Conservation (phyloP, 108 stramenopile genomes). For the Nitzschia inconspicua region DNA sequence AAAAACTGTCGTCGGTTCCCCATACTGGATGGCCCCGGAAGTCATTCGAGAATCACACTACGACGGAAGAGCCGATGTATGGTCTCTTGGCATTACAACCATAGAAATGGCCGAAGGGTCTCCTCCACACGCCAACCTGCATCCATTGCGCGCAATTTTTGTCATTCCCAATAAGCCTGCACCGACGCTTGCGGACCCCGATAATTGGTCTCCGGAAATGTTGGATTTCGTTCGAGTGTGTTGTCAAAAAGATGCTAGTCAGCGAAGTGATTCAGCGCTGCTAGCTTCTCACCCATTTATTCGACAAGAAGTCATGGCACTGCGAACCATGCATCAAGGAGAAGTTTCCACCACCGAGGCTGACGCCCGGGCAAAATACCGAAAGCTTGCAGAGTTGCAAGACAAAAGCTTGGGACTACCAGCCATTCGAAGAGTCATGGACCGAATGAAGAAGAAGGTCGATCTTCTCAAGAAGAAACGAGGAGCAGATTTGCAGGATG, state of each 20-base stretch:
- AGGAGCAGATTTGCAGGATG: conserved; percentile 13
- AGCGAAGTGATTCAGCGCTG: conserved; percentile 78
- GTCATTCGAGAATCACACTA: conserved; percentile 94
- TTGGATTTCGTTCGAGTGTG: conserved; percentile 86
- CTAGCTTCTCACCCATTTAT: conserved; percentile 79
- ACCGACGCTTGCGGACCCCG: conserved; percentile 85
- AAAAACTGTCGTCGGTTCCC: conserved; percentile 96
- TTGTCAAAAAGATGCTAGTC: conserved; percentile 83
- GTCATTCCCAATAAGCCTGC: conserved; percentile 87
- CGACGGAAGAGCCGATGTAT: conserved; percentile 97
- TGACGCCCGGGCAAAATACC: conserved; percentile 45
- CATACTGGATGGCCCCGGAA: conserved; percentile 99
- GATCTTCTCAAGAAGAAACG: conserved; percentile 46
- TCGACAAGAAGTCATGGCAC: conserved; percentile 73
- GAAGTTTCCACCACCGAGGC: conserved; percentile 43
- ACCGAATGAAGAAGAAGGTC: conserved; percentile 54
- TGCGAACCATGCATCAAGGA: conserved; percentile 79
- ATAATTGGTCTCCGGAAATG: conserved; percentile 89
- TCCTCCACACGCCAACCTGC: conserved; percentile 95
- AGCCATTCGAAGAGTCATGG: conserved; percentile 70
- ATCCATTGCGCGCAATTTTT: conserved; percentile 88
- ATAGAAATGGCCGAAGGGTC: conserved; percentile 98
- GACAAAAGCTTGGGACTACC: conserved; percentile 51
- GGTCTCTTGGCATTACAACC: conserved; percentile 95
- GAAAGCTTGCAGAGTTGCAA: conserved; percentile 35